phyloP scores from a whole-genome alignment of 2,329 filamentous ascomycete genomes.

The Aureobasidium leucospermi region DNA sequence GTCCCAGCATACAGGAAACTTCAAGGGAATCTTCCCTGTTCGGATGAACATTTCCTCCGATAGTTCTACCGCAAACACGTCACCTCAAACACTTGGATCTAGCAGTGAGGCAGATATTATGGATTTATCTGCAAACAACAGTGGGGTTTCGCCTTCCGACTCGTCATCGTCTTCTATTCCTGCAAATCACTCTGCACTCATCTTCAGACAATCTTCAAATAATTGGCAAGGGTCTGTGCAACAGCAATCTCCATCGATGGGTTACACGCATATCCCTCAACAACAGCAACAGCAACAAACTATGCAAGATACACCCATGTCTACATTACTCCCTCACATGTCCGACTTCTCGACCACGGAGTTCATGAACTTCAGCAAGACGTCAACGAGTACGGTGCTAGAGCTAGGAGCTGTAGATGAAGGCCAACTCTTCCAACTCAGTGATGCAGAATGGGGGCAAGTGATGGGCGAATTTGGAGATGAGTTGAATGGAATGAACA shows the following conservation, averaged over 20 bases:
- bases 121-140: neutral
- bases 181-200: neutral
- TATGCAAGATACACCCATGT: neutral
- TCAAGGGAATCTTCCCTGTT: constrained; percentile 8
- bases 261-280: neutral
- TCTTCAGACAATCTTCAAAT: neutral
- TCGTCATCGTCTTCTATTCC: neutral
- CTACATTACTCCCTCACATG: neutral
- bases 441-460: constrained; percentile 10
- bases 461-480: constrained; percentile 7
- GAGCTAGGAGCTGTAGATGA: constrained; percentile 6
- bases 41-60: neutral
- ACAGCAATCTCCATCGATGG: neutral
- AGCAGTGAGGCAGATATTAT: neutral
- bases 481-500: neutral
- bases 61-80: neutral
- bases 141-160: neutral
- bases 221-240: neutral
- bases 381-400: neutral
- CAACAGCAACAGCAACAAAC: neutral
- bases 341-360: neutral
- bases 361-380: neutral
- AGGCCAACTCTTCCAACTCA: neutral
- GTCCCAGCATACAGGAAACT: neutral
- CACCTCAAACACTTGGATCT: neutral